phyloP scores from a whole-genome alignment of 345 rosid genomes.

The Gynandropsis gynandra region DNA sequence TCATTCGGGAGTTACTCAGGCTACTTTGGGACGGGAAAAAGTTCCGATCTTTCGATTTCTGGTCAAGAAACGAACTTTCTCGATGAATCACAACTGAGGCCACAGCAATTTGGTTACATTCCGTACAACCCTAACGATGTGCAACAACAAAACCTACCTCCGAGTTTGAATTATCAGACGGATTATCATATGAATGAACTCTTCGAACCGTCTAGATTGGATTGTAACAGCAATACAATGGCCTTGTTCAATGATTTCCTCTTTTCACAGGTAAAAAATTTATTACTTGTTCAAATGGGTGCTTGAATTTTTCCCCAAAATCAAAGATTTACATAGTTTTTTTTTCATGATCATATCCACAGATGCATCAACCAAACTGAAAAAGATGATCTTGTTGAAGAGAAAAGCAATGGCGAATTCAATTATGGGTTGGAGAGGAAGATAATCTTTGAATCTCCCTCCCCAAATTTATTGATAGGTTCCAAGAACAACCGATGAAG shows the following conservation, averaged over 20 bases:
- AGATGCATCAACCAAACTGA: constrained; percentile 33
- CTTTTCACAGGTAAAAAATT: constrained; percentile 39
- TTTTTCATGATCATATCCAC: constrained; percentile 2
- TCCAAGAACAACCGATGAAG: too few relatives aligned
- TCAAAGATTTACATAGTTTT: not conserved
- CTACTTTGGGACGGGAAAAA: constrained; percentile 49
- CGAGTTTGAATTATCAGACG: constrained; percentile 36
- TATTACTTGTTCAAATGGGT: too few relatives aligned
- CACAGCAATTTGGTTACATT: constrained; percentile 34
- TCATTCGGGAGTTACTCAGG: constrained; percentile 70
- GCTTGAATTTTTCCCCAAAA: not conserved
- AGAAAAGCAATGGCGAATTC: constrained; percentile 6
- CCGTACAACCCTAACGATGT: constrained; percentile 43
- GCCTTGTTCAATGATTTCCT: constrained; percentile 51
- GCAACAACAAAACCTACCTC: constrained; percentile 41
- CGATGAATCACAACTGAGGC: constrained; percentile 39
- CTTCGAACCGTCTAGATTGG: constrained; percentile 57
- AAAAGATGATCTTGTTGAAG: constrained; percentile 24
- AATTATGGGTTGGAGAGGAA: too few relatives aligned
- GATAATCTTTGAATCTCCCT: too few relatives aligned
- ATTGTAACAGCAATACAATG: constrained; percentile 38
- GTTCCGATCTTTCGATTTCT: constrained; percentile 53
- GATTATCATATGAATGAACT: constrained; percentile 52
- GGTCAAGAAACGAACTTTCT: constrained; percentile 58
- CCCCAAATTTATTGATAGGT: too few relatives aligned